These are phyloP conservation scores for Rhizoctonia solani DNA, from an alignment of 1,284 basidiomycete species.

Conservation along the genomic window DNA sequence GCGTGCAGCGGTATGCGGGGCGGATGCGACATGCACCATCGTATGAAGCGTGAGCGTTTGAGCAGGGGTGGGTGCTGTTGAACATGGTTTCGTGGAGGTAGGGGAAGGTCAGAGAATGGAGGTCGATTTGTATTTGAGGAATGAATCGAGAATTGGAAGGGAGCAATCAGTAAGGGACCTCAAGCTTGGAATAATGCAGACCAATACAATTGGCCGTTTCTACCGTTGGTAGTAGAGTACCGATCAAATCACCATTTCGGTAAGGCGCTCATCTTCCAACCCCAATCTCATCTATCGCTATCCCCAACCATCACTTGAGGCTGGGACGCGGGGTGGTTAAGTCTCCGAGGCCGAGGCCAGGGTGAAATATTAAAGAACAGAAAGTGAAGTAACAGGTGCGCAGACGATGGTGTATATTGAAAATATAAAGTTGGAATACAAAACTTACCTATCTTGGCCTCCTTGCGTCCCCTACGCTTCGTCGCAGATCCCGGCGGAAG, in stretches of 20 bases:
- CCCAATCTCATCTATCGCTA: neutral
- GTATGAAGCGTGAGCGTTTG: conserved; percentile 30
- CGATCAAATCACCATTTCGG: neutral
- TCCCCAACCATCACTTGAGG: neutral
- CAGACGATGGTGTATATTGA: neutral
- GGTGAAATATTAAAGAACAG: neutral
- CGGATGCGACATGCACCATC: conserved; percentile 48
- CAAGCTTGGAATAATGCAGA: too few species aligned
- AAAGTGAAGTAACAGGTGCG: neutral
- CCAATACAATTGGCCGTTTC: too few species aligned
- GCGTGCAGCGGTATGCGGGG: conserved; percentile 74
- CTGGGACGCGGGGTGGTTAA: neutral
- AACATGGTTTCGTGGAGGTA: too few species aligned
- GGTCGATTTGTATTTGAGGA: too few species aligned
- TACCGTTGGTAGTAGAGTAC: too few species aligned
- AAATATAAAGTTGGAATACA: neutral
- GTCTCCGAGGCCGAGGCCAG: neutral
- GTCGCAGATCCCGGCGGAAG: conserved; percentile 78
- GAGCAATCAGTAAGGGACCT: too few species aligned
- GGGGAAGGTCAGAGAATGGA: too few species aligned
- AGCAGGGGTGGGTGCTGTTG: conserved; percentile 6
- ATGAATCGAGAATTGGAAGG: too few species aligned
- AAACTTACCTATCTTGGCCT: conserved; percentile 75
- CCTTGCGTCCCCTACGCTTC: conserved; percentile 80
- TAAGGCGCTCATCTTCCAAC: too few species aligned